phyloP scores from a whole-genome alignment of 768 basidiomycete species.

The Lactifluus echinatus region DNA sequence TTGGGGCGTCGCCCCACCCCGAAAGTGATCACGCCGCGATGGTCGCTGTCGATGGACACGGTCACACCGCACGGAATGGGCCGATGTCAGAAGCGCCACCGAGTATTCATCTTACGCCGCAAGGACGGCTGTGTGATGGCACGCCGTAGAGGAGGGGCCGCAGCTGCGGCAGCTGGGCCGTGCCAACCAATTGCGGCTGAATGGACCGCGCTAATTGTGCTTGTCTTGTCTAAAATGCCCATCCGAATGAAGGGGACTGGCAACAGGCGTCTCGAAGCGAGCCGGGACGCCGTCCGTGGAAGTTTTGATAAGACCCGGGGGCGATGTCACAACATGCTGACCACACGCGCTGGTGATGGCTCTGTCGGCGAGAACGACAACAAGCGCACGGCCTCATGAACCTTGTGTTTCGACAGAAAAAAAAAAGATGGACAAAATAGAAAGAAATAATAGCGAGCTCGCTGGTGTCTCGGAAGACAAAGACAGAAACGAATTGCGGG shows the following conservation, averaged over 20 bases:
- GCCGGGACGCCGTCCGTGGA: slow-evolving; percentile 11
- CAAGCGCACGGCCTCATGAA: slow-evolving; percentile 18
- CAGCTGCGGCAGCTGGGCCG: slow-evolving; percentile 8
- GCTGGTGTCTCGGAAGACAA: slow-evolving; percentile 9
- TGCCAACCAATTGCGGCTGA: slow-evolving; percentile 1
- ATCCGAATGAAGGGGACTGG: slow-evolving; percentile 4
- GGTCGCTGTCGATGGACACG: not conserved
- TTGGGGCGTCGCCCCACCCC: not conserved
- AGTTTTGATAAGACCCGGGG: slow-evolving; percentile 18
- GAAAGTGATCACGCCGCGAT: not conserved
- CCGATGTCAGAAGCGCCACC: not conserved
- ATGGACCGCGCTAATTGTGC: not conserved
- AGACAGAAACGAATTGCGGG: slow-evolving; percentile 10
- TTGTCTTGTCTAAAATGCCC: not conserved
- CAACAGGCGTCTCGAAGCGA: not conserved
- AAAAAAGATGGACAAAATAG: not conserved
- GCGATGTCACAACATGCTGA: slow-evolving; percentile 21
- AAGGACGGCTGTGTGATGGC: slow-evolving; percentile 1
- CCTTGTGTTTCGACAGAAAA: slow-evolving; percentile 18
- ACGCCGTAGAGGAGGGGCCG: slow-evolving; percentile 7
- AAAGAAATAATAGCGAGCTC: not conserved
- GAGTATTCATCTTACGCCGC: slow-evolving; percentile 3
- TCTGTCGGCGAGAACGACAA: slow-evolving; percentile 19
- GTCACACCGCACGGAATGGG: not conserved
- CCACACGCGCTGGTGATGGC: slow-evolving; percentile 20